Percentiles rank a stretch among this genome's conserved stretches.
Conservation (phyloP, 2,329 filamentous ascomycete species). For the Aspergillus nomiae region DNA sequence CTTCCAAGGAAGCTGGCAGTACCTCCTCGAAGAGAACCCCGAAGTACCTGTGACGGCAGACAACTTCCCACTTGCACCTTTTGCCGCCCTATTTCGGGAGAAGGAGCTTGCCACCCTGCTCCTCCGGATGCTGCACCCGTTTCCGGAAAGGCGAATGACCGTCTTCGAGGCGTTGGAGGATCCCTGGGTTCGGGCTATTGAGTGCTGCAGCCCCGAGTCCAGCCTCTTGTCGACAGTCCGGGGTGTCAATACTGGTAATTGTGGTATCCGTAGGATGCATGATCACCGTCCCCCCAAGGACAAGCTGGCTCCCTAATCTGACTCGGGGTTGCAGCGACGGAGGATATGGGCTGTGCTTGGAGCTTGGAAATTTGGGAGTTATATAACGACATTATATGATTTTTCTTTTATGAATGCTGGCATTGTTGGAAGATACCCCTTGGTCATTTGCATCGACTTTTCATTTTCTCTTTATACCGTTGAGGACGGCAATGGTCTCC, state of each 20-base stretch:
- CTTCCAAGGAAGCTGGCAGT: not conserved
- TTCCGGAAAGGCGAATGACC: conserved; percentile 69
- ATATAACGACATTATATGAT: not conserved
- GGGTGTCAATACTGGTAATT: not conserved
- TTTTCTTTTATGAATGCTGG: not conserved
- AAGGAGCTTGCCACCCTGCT: conserved; percentile 51
- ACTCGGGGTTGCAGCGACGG: not conserved
- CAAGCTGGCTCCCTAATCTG: not conserved
- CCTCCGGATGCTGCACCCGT: conserved; percentile 79
- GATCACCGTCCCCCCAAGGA: not conserved
- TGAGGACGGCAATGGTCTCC: not conserved
- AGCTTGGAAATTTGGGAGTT: not conserved
- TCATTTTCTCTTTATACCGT: not conserved
- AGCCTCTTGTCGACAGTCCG: not conserved
- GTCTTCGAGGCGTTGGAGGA: conserved; percentile 70
- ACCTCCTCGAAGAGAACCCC: not conserved
- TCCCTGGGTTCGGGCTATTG: conserved; percentile 72
- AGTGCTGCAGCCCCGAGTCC: conserved; percentile 71
- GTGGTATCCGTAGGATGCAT: not conserved
- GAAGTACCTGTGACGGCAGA: not conserved
- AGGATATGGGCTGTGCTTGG: not conserved
- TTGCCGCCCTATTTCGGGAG: not conserved
- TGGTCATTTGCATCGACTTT: not conserved
- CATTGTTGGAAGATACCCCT: not conserved
- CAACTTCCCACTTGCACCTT: not conserved